phyloP scores from a whole-genome alignment of 352 stramenopile species.

The Blastocystis sp. region DNA sequence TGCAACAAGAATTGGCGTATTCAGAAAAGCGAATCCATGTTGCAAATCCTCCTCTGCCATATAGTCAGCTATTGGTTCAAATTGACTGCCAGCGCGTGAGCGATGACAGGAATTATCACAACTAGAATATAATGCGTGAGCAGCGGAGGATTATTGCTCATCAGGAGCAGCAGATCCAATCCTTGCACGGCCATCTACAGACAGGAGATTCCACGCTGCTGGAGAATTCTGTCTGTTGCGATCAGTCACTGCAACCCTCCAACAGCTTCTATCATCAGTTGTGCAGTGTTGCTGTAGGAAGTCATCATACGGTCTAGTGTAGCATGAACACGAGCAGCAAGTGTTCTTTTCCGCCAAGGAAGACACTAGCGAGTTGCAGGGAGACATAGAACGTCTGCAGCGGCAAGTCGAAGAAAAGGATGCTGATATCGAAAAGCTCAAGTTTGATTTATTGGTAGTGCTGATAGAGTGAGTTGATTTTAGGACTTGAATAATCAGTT shows the following conservation, averaged over 20 bases:
- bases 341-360: neutral
- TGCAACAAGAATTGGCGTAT: neutral
- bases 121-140: slow-evolving; percentile 16
- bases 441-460: slow-evolving; percentile 69
- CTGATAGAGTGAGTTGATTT: neutral
- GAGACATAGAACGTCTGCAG: neutral
- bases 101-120: neutral
- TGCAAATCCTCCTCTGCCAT: neutral
- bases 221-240: slow-evolving; percentile 60
- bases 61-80: neutral
- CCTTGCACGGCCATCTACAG: neutral
- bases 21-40: neutral
- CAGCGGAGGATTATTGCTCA: neutral
- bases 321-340: neutral
- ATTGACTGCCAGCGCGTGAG: slow-evolving; percentile 1
- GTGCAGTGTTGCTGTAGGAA: slow-evolving; percentile 67
- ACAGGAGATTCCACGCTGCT: neutral
- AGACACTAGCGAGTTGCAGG: neutral
- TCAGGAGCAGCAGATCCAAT: neutral
- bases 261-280: slow-evolving; percentile 73
- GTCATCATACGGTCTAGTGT: slow-evolving; percentile 67
- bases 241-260: slow-evolving; percentile 68
- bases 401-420: slow-evolving; percentile 66
- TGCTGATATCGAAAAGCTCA: slow-evolving; percentile 72
- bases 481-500: neutral